Evolutionary conservation across 345 rosid species (phyloP).

Genomic region (Hibiscus tridactylites): DNA sequence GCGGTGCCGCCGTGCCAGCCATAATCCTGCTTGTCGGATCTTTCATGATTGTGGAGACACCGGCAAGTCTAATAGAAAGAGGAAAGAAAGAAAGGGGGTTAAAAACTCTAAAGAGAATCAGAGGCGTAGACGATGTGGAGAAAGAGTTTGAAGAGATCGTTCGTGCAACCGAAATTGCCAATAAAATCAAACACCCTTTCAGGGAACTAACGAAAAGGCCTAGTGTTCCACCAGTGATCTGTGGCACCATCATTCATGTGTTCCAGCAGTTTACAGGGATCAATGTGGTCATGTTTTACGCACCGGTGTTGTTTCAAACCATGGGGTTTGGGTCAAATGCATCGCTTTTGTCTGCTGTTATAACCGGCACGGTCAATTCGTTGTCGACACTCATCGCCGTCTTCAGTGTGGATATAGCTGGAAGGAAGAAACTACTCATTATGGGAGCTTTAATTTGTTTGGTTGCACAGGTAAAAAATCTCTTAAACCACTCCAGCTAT

Average conservation of each 20-base stretch:
- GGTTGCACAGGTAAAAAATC: not conserved
- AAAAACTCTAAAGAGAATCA: slow-evolving; percentile 33
- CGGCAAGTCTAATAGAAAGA: slow-evolving; percentile 52
- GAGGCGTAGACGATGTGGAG: slow-evolving; percentile 44
- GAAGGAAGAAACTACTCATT: slow-evolving; percentile 33
- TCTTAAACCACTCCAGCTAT: not conserved
- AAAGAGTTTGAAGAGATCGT: slow-evolving; percentile 40
- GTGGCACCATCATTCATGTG: slow-evolving; percentile 40
- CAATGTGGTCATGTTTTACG: slow-evolving; percentile 42
- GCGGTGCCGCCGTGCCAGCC: slow-evolving; percentile 58
- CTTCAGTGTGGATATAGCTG: slow-evolving; percentile 28
- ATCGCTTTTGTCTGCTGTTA: slow-evolving; percentile 35
- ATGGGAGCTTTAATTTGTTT: slow-evolving; percentile 28
- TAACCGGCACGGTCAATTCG: slow-evolving; percentile 30
- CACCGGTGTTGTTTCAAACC: slow-evolving; percentile 47
- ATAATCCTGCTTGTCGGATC: slow-evolving; percentile 50
- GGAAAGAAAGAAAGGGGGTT: slow-evolving; percentile 36
- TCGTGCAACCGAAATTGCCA: slow-evolving; percentile 37
- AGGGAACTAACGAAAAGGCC: slow-evolving; percentile 21
- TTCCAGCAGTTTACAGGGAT: slow-evolving; percentile 78
- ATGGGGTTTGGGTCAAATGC: slow-evolving; percentile 41
- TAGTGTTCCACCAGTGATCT: slow-evolving; percentile 42
- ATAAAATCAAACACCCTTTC: slow-evolving; percentile 33
- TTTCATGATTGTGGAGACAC: slow-evolving; percentile 52
- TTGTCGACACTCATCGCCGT: slow-evolving; percentile 25